A percentile compares a stretch with the other conserved stretches of the same genome.
Conservation (phyloP, 73 alveolate species). For the Paramecium biaurelia region DNA sequence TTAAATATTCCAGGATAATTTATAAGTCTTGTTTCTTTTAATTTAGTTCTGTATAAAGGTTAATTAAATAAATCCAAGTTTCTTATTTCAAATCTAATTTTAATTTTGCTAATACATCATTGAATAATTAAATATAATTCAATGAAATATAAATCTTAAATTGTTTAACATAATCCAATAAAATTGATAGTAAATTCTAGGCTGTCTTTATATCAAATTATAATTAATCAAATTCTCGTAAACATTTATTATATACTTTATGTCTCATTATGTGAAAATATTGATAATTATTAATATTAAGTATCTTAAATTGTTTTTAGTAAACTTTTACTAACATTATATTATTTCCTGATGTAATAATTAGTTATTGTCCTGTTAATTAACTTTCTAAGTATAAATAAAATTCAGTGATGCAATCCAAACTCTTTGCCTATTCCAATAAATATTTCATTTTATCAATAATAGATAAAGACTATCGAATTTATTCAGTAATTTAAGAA, state of each 20-base stretch:
- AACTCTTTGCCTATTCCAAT: background rate
- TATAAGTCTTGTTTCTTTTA: background rate
- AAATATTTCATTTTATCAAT: constrained; percentile 27
- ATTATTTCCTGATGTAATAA: background rate
- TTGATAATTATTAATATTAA: background rate
- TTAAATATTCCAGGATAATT: background rate
- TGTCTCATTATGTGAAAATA: background rate
- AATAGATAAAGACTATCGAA: background rate
- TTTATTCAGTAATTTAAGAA: background rate
- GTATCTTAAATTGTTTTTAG: background rate
- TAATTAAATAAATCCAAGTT: background rate
- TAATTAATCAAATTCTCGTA: background rate
- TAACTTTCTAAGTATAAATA: background rate
- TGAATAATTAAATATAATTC: background rate
- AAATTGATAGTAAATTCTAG: background rate
- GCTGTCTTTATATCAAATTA: background rate
- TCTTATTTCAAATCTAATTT: background rate
- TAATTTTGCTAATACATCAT: background rate
- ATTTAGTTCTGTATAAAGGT: background rate
- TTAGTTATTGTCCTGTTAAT: background rate
- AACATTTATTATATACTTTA: background rate
- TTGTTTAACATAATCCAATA: background rate
- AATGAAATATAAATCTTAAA: background rate
- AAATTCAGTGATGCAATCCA: background rate
- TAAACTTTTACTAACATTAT: background rate